Evolutionary conservation across 2,329 filamentous ascomycete species (phyloP).

Genomic region (Pyrenochaeta sp.): DNA sequence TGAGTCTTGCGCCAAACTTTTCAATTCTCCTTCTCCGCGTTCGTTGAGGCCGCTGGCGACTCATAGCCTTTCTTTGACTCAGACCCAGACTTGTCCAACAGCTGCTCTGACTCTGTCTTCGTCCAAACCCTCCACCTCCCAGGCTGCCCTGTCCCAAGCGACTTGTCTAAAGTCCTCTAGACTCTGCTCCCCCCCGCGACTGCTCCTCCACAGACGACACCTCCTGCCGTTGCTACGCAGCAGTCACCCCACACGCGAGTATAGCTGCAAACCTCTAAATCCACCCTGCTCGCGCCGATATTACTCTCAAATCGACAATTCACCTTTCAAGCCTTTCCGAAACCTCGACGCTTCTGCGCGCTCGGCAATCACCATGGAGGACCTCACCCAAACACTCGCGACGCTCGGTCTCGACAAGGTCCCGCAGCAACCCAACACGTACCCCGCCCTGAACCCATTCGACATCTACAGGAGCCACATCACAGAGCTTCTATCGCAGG

Average conservation of each 20-base stretch:
- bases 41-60: conserved; percentile 46
- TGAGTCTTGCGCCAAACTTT: conserved; percentile 28
- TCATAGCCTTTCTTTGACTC: conserved; percentile 41
- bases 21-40: conserved; percentile 32
- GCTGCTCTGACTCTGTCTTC: conserved; percentile 13
- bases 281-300: conserved; percentile 5
- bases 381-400: conserved; percentile 48
- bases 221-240: conserved; percentile 5
- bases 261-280: neutral
- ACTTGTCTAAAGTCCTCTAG: neutral
- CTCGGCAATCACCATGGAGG: conserved; percentile 41
- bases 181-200: conserved; percentile 6
- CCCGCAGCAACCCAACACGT: conserved; percentile 52
- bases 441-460: conserved; percentile 76
- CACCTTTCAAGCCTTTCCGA: conserved; percentile 28
- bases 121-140: neutral
- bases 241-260: conserved; percentile 5
- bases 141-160: neutral
- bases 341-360: conserved; percentile 36
- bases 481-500: conserved; percentile 70
- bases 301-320: conserved; percentile 25
- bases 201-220: conserved; percentile 7
- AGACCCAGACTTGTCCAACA: conserved; percentile 10
- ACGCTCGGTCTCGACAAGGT: conserved; percentile 50
- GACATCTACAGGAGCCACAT: conserved; percentile 84